These are phyloP conservation scores for Azolla pinnata DNA, from an alignment of 75 land plant species.

Conservation along the genomic window DNA sequence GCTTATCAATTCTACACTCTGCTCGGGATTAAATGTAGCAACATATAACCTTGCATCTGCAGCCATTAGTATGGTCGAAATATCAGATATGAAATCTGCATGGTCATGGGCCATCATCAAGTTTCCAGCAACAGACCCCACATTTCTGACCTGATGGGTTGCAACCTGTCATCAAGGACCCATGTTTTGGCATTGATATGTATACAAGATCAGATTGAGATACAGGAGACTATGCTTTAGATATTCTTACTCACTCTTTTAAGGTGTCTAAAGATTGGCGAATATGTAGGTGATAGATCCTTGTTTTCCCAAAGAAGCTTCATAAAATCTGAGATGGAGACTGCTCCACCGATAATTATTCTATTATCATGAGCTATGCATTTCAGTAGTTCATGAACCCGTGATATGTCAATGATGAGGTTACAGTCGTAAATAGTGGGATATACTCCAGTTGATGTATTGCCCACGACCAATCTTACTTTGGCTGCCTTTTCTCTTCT, in stretches of 20 bases:
- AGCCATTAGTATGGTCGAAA: slow-evolving; percentile 30
- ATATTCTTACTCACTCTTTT: slow-evolving; percentile 18
- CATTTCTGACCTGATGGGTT: slow-evolving; percentile 27
- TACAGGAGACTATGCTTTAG: no score
- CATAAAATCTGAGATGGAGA: slow-evolving; percentile 17
- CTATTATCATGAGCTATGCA: neutral
- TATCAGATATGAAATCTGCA: slow-evolving; percentile 25
- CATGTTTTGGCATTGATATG: no score
- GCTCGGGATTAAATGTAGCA: slow-evolving; percentile 8
- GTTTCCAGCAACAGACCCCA: slow-evolving; percentile 31
- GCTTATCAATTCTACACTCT: slow-evolving; percentile 1
- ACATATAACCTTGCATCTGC: slow-evolving; percentile 17
- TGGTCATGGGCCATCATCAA: slow-evolving; percentile 26
- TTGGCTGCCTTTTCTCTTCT: slow-evolving; percentile 3
- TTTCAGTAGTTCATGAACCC: slow-evolving; percentile 7
- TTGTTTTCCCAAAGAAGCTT: slow-evolving; percentile 7
- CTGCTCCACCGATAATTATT: slow-evolving; percentile 22
- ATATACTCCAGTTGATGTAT: slow-evolving; percentile 21
- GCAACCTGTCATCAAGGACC: slow-evolving; percentile 17
- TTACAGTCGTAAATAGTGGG: slow-evolving; percentile 1
- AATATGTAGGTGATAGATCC: slow-evolving; percentile 21
- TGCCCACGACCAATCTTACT: slow-evolving; percentile 18
- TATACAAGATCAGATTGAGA: no score
- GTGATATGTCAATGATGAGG: slow-evolving; percentile 18
- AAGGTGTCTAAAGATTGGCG: slow-evolving; percentile 21